Evolutionary conservation across 257 asterid species (phyloP).

Genomic region (Handroanthus guayacan): DNA sequence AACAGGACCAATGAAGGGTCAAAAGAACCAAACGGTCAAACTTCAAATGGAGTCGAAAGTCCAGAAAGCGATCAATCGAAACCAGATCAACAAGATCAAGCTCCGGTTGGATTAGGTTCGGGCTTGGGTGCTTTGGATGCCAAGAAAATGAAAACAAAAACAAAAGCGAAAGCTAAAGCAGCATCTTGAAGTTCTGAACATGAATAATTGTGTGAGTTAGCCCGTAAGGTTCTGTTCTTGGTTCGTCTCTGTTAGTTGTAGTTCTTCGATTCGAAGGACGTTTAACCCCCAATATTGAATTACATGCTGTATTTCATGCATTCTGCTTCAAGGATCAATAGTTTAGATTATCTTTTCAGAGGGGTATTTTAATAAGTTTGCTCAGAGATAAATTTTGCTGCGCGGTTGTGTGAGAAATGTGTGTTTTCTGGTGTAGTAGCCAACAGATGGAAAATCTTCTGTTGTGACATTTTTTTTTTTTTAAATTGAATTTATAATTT

Average conservation of each 20-base stretch:
- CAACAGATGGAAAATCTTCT: constrained; percentile 12
- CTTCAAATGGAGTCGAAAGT: constrained; percentile 38
- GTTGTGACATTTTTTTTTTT: not conserved
- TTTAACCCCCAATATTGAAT: not conserved
- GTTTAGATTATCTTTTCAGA: not conserved
- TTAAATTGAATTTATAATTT: not conserved
- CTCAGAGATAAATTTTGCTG: not conserved
- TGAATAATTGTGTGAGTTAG: not conserved
- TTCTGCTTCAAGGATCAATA: constrained; percentile 8
- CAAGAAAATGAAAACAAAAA: constrained; percentile 63
- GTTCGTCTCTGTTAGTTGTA: constrained; percentile 1
- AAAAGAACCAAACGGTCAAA: constrained; percentile 45
- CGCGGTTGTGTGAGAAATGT: not conserved
- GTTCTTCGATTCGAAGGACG: not conserved
- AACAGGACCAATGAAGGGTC: constrained; percentile 40
- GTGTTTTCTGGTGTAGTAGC: constrained; percentile 1
- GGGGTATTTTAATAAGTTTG: not conserved
- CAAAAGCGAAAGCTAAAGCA: constrained; percentile 55
- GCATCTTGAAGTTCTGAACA: constrained; percentile 34
- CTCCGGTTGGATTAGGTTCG: constrained; percentile 69
- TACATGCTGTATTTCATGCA: not conserved
- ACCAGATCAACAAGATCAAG: constrained; percentile 43
- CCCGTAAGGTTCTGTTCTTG: not conserved
- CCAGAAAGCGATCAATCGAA: constrained; percentile 35
- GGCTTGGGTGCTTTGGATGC: constrained; percentile 54